Evolutionary conservation across 768 basidiomycete genomes (phyloP).

Genomic region (Gelatoporia subvermispora): DNA sequence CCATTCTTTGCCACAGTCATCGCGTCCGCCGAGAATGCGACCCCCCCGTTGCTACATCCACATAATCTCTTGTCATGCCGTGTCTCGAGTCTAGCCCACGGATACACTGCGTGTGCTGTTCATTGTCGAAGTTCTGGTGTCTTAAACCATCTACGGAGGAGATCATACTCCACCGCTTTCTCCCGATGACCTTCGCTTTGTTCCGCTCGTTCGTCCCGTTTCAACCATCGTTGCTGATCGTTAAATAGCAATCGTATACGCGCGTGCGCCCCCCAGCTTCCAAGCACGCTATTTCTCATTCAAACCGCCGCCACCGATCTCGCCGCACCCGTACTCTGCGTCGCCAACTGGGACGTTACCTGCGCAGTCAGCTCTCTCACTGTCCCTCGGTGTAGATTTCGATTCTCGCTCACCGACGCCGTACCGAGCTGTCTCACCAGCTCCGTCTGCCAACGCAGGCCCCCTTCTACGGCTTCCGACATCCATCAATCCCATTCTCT

Average conservation of each 20-base stretch:
- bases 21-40: not conserved
- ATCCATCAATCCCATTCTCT: constrained; percentile 71
- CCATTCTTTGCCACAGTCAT: not conserved
- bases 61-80: not conserved
- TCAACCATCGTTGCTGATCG: not conserved
- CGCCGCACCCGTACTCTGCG: constrained; percentile 45
- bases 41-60: not conserved
- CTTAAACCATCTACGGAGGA: too few relatives aligned
- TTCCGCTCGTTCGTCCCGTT: not conserved
- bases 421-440: constrained; percentile 39
- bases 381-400: constrained; percentile 43
- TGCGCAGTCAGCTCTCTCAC: constrained; percentile 58
- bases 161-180: too few relatives aligned
- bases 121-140: too few relatives aligned
- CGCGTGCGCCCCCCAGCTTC: constrained; percentile 88
- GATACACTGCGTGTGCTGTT: too few relatives aligned
- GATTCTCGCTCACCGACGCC: constrained; percentile 40
- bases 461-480: constrained; percentile 59
- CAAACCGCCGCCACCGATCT: constrained; percentile 49
- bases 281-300: constrained; percentile 86
- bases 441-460: constrained; percentile 35
- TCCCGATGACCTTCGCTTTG: not conserved
- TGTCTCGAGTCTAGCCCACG: too few relatives aligned
- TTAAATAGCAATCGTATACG: constrained; percentile 81
- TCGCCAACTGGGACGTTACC: constrained; percentile 47